phyloP scores from a whole-genome alignment of 768 basidiomycete genomes.

The Lactifluus subvellereus region DNA sequence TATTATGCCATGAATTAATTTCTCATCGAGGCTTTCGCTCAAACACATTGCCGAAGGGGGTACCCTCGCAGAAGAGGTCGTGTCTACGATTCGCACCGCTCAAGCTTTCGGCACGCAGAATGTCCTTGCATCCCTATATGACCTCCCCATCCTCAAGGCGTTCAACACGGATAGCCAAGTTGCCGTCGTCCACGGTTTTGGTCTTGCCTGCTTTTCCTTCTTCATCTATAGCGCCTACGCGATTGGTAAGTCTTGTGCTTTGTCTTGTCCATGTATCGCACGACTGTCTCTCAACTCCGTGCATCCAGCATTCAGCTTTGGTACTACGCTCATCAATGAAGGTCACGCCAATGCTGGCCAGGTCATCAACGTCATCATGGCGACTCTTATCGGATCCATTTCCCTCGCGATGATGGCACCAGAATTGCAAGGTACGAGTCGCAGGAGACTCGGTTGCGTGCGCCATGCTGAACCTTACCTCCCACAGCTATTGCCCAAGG shows the following conservation, averaged over 20 bases:
- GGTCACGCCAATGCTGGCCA: conserved; percentile 53
- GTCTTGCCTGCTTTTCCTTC: conserved; percentile 70
- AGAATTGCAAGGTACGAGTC: conserved; percentile 61
- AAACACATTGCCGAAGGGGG: conserved; percentile 71
- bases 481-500: conserved; percentile 63
- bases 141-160: conserved; percentile 50
- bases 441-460: background rate
- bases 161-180: conserved; percentile 45
- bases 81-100: conserved; percentile 79
- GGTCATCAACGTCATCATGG: conserved; percentile 74
- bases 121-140: conserved; percentile 56
- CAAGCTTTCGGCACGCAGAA: conserved; percentile 83
- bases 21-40: conserved; percentile 47
- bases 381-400: conserved; percentile 83
- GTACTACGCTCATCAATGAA: conserved; percentile 70
- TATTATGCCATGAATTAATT: conserved; percentile 13
- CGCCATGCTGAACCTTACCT: background rate
- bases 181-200: conserved; percentile 52
- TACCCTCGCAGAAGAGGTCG: conserved; percentile 81
- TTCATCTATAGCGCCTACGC: conserved; percentile 68
- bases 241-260: conserved; percentile 39
- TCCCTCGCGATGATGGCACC: conserved; percentile 77
- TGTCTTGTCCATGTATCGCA: background rate
- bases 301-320: conserved; percentile 71
- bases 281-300: background rate